Percentiles rank a stretch among this genome's conserved stretches.
Evolutionary conservation across 176 grass and related monocot species (phyloP).

Genomic region (Ensete ventricosum): DNA sequence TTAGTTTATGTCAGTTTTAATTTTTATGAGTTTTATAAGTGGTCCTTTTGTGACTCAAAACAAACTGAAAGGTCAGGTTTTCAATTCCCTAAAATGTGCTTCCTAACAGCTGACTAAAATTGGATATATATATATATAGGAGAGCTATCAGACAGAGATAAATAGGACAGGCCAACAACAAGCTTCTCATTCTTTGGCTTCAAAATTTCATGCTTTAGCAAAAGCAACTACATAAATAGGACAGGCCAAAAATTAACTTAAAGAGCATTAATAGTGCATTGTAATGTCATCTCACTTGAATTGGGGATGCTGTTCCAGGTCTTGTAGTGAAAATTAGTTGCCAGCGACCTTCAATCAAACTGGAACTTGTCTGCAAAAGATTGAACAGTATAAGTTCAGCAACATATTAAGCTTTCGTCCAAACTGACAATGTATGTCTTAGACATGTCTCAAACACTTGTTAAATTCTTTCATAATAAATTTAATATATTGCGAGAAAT

Average conservation of each 20-base stretch:
- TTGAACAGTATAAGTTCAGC: not conserved
- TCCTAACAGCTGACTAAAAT: no score
- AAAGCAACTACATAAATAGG: not conserved
- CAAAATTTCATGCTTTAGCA: not conserved
- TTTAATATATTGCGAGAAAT: no score
- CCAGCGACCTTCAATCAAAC: slow-evolving; percentile 87
- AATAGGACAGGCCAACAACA: no score
- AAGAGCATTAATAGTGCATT: not conserved
- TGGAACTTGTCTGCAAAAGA: slow-evolving; percentile 55
- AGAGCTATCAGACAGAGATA: no score
- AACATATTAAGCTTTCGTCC: not conserved
- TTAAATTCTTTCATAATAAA: no score
- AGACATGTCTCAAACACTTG: not conserved
- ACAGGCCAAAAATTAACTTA: not conserved
- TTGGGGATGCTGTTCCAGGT: slow-evolving; percentile 91
- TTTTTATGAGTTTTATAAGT: no score
- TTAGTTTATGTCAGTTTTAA: no score
- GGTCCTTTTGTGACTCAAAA: no score
- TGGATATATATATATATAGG: no score
- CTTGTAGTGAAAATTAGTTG: slow-evolving; percentile 92
- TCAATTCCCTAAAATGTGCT: no score
- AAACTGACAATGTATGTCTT: not conserved
- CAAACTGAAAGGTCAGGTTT: no score
- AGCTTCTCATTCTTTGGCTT: not conserved
- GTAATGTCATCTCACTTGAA: slow-evolving; percentile 53